phyloP scores from a whole-genome alignment of 352 stramenopile species.

The Hyaloperonospora arabidopsidis region DNA sequence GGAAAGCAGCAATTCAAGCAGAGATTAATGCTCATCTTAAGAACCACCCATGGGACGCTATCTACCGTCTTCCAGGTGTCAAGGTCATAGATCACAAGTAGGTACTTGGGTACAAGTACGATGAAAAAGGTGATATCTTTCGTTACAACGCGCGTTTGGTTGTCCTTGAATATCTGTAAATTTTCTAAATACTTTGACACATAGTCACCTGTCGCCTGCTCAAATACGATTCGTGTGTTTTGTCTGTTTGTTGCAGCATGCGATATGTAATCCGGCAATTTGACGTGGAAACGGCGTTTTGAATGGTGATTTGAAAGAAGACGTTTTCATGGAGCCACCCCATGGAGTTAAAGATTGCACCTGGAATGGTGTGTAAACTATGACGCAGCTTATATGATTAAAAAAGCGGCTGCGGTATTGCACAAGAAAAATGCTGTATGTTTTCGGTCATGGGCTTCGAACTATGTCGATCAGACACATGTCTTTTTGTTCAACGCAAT shows the following conservation, averaged over 20 bases:
- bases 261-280: neutral
- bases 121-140: neutral
- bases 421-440: conserved; percentile 13
- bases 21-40: neutral
- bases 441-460: conserved; percentile 6
- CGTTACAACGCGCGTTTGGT: neutral
- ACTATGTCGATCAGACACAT: neutral
- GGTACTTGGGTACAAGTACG: neutral
- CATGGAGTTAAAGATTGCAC: neutral
- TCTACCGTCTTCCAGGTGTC: neutral
- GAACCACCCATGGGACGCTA: neutral
- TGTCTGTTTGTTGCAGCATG: neutral
- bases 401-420: conserved; percentile 28
- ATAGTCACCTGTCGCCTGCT: neutral
- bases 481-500: neutral
- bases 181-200: neutral
- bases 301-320: neutral
- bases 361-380: neutral
- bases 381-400: conserved; percentile 29
- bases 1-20: conserved; percentile 21
- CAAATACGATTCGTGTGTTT: neutral
- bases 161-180: conserved; percentile 14
- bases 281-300: neutral
- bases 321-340: neutral
- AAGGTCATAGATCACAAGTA: neutral